phyloP scores from a whole-genome alignment of 495 filamentous ascomycete species.

The Lasiosphaeria ovina region DNA sequence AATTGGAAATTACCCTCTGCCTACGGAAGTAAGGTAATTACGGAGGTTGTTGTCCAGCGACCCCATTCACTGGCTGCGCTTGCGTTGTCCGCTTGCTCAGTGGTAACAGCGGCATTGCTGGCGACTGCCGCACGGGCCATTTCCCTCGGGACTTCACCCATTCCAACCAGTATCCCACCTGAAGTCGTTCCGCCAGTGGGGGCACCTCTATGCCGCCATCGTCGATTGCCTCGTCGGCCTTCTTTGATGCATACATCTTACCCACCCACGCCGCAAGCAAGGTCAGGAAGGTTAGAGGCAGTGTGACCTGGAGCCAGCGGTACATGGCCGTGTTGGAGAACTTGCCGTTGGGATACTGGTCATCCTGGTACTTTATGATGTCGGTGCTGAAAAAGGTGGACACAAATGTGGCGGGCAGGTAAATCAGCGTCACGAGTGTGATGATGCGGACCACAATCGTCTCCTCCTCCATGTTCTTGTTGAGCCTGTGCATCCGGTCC shows the following conservation, averaged over 20 bases:
- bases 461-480: constrained; percentile 37
- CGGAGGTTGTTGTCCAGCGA: background rate
- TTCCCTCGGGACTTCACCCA: background rate
- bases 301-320: constrained; percentile 43
- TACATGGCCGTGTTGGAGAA: constrained; percentile 40
- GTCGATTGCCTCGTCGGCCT: background rate
- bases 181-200: background rate
- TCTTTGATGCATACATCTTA: constrained; percentile 12
- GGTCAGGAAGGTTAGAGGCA: constrained; percentile 37
- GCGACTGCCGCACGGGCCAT: background rate
- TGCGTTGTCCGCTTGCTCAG: background rate
- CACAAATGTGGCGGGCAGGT: constrained; percentile 46
- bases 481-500: constrained; percentile 33
- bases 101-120: background rate
- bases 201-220: background rate
- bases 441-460: constrained; percentile 43
- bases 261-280: constrained; percentile 17
- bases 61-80: background rate
- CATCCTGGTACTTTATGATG: constrained; percentile 42
- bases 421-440: constrained; percentile 43
- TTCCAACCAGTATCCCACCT: background rate
- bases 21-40: background rate
- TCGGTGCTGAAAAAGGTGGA: constrained; percentile 51
- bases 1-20: too few relatives aligned
- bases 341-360: constrained; percentile 21